Base-by-base conservation (phyloP, 192 early-diverging fungal species). In the Podila epigama region DNA sequence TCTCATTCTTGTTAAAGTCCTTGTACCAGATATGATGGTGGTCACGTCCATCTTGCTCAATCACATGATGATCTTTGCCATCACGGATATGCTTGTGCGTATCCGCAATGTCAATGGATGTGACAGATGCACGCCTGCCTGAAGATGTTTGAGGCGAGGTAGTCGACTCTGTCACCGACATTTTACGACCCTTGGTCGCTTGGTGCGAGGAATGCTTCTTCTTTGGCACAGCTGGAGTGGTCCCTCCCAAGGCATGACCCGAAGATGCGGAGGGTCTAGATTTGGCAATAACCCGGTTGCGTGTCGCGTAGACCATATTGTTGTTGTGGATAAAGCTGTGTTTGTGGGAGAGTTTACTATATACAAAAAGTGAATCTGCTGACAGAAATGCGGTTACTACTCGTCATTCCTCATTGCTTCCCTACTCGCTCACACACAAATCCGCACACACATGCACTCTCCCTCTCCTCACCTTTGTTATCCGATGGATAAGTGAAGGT, bases 11-110 rank as follows among this genome's bases (percentile, higher is more conserved):
- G 13, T 52, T 34, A 13, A 67, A 67, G 11, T 58, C 55, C 55
- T 67, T 29, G 42, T 58, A 67, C 55, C 55, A 67, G 65, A 67
- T 58, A 42, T 67, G 65, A 29, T 67, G 65, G 15, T 29, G 65
- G 16, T 67, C 55, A 22, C 29, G 31, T 5, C 54, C 54, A 37
- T 58, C 65, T 16, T 67, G 40, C 29, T 67, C 65, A 3, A 27
- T 0, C 5, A 58, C 22, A 34, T 67, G 65, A 5, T 67, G 65
- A 5, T 67, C 65, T 32, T 51, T 48, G 8, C 65, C 65, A 36
- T 67, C 65, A 0, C 12, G 18, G 33, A 37, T 4, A 32, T 67
- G 65, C n/a, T 27, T 41, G 13, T 58, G 65, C 3, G 10, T 18
- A 36, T 67, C 41, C 0, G 11, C 3, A 4, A 40, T 15, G 25